These are phyloP conservation scores for Chrysopogon serrulatus DNA, from an alignment of 176 grass and related monocot genomes.

Conservation along the genomic window DNA sequence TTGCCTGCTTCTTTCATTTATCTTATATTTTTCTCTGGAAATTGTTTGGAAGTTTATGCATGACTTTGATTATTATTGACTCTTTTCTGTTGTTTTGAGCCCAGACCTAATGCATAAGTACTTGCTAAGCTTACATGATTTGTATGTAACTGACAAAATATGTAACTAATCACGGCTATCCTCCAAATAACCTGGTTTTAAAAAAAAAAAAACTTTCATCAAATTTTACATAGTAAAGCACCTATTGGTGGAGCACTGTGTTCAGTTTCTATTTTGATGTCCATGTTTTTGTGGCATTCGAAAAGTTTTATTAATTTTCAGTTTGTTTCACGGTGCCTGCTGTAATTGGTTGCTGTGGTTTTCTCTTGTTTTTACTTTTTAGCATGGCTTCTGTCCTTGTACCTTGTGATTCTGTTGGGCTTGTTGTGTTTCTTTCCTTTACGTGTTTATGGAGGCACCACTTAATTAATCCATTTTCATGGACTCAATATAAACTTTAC, in stretches of 20 bases:
- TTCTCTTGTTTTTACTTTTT: neutral
- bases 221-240: neutral
- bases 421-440: neutral
- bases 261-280: constrained; percentile 1
- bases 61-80: neutral
- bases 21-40: neutral
- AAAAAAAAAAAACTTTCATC: neutral
- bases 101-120: neutral
- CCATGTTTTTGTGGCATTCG: neutral
- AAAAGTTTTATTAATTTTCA: neutral
- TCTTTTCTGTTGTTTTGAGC: neutral
- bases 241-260: neutral
- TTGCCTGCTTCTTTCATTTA: neutral
- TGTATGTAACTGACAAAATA: neutral
- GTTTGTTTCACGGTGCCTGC: neutral
- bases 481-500: constrained; percentile 5
- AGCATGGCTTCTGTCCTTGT: neutral
- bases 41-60: neutral
- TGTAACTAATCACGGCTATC: neutral
- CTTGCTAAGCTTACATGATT: neutral
- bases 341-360: neutral
- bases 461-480: neutral
- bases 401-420: neutral
- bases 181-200: neutral
- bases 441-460: neutral